Percentiles rank a stretch among this genome's conserved stretches.
phyloP scores from a whole-genome alignment of 2,329 filamentous ascomycete species.

The Monilinia aucupariae region DNA sequence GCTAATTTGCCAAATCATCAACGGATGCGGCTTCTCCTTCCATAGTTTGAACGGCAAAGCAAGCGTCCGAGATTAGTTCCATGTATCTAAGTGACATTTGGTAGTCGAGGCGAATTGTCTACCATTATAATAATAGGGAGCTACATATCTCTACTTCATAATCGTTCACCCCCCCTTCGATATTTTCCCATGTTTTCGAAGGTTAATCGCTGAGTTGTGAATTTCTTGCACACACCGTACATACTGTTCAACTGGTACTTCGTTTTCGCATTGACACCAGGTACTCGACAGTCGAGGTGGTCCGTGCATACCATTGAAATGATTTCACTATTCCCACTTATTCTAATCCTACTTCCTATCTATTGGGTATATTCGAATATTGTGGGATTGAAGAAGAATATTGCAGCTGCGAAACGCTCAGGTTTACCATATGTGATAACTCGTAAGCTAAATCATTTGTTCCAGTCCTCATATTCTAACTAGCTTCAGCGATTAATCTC shows the following conservation, averaged over 20 bases:
- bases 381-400: slow-evolving; percentile 41
- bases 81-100: not conserved
- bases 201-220: not conserved
- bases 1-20: not conserved
- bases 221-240: not conserved
- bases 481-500: slow-evolving; percentile 42
- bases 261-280: not conserved
- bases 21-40: slow-evolving; percentile 9
- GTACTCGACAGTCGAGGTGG: not conserved
- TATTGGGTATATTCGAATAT: slow-evolving; percentile 28
- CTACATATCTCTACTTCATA: not conserved
- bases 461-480: not conserved
- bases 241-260: not conserved
- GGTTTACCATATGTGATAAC: slow-evolving; percentile 49
- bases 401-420: slow-evolving; percentile 45
- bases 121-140: not conserved
- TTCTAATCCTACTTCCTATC: slow-evolving; percentile 21
- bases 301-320: slow-evolving; percentile 19
- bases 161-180: not conserved
- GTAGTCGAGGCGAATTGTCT: not conserved
- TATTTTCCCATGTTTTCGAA: not conserved
- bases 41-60: slow-evolving; percentile 6
- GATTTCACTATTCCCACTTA: slow-evolving; percentile 25
- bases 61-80: slow-evolving; percentile 3
- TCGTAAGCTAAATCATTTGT: slow-evolving; percentile 41